Base-by-base conservation (phyloP, 441 rosid species). In the Biscutella auriculata region DNA sequence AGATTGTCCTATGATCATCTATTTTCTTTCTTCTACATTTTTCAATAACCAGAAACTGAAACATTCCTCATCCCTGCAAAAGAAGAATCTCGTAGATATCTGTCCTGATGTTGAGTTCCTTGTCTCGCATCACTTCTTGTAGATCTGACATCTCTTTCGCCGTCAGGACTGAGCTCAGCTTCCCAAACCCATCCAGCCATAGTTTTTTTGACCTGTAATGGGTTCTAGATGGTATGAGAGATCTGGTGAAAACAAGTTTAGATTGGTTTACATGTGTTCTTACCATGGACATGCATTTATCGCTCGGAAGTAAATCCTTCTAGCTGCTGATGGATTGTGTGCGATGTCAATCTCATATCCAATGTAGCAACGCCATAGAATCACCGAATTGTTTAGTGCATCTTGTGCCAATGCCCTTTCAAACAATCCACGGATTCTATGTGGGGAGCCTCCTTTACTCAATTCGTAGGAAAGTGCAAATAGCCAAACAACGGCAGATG, bases 211-310 rank as follows among this genome's bases (percentile, higher is more conserved):
- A 88, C 97, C 97, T 87, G 75, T 6, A 55, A 67, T 60, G 12
- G 27, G 5, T 51, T 58, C 41, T 40, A 5, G 13, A 39, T 11
- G 11, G 8, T 34, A 16, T 3, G 45, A 39, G 34, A 40, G 2
- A 44, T 6, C 32, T 27, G 27, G 23, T 9, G 43, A 16, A 36
- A 35, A 4, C n/a, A 34, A 39, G 8, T 23, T 53, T 39, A 47
- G 45, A 50, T 43, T 52, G 17, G 47, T 60, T 10, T n/a, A n/a
- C n/a, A 16, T 34, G 53, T 55, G 37, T 7, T 53, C 77, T 78
- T 69, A 88, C 99, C 99, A 82, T 49, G 97, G 97, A 65, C 97
- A 93, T 6, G 97, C 85, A 69, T 89, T 87, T 70, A 87, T 87
- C 56, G 97, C 95, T 54, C 96, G 85, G 72, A 93, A 93, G 74